Conservation (phyloP, 352 stramenopile genomes). For the Globisporangium parvum region DNA sequence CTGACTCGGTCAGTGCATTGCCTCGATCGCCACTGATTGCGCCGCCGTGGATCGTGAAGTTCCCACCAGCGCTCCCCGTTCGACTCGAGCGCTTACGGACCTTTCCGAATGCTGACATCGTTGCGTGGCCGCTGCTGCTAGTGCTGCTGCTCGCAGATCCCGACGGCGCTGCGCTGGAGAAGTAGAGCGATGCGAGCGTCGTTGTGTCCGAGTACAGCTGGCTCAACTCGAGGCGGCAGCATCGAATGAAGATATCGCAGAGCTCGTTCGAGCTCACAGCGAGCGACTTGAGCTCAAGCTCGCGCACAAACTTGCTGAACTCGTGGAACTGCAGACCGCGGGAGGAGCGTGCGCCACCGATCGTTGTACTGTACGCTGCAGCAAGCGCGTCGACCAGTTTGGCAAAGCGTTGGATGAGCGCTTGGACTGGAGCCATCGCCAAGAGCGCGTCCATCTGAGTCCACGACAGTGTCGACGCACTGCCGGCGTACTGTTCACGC, state of each 20-base stretch:
- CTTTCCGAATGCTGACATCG: neutral
- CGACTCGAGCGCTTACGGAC: neutral
- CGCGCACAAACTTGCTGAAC: conserved; percentile 41
- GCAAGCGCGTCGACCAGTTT: conserved; percentile 39
- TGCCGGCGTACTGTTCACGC: conserved; percentile 16
- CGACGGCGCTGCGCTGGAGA: conserved; percentile 4
- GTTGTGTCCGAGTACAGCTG: conserved; percentile 12
- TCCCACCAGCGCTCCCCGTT: conserved; percentile 1
- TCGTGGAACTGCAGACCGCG: conserved; percentile 46
- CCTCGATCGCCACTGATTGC: neutral
- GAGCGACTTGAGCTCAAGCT: conserved; percentile 38
- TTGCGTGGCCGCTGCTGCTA: neutral
- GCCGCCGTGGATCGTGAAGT: conserved; percentile 9
- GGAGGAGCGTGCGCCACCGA: conserved; percentile 17
- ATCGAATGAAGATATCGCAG: conserved; percentile 53
- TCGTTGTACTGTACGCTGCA: conserved; percentile 38
- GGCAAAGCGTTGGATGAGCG: conserved; percentile 32
- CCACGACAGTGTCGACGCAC: conserved; percentile 26
- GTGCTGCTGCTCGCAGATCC: neutral
- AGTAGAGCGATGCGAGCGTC: conserved; percentile 14
- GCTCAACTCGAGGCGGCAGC: conserved; percentile 26
- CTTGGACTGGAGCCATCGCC: conserved; percentile 15
- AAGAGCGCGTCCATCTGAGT: conserved; percentile 32
- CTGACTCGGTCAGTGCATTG: conserved; percentile 1
- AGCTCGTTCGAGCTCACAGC: conserved; percentile 36